Percentiles rank a stretch among this genome's conserved stretches.
Evolutionary conservation across 202 grass and related monocot species (phyloP).

Genomic region (Zoysia matrella): DNA sequence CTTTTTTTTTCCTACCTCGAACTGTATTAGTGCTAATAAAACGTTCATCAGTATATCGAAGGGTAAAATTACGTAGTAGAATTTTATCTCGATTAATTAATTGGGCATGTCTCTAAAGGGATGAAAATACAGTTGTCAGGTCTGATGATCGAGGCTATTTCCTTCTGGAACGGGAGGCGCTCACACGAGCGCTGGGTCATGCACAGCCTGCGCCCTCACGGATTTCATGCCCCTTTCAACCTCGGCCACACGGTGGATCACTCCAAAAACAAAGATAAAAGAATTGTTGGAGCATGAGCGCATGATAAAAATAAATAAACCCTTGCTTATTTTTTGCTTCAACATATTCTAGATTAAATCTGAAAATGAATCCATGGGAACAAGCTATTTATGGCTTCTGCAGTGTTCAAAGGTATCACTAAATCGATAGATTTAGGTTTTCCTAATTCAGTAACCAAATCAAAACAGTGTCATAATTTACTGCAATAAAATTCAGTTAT

Average conservation of each 20-base stretch:
- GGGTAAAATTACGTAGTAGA: background rate
- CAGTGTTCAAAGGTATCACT: no score
- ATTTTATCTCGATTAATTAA: background rate
- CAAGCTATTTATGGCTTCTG: no score
- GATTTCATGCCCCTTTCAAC: no score
- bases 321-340: no score
- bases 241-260: conserved; percentile 2
- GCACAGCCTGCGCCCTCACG: background rate
- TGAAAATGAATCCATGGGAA: no score
- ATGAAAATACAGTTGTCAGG: conserved; percentile 3
- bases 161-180: conserved; percentile 26
- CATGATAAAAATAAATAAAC: no score
- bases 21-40: background rate
- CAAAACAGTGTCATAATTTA: background rate
- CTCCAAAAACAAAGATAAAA: conserved; percentile 42
- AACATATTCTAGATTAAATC: no score
- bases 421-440: background rate
- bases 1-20: no score
- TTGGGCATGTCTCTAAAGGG: background rate
- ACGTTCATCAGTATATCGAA: no score
- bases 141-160: conserved; percentile 30
- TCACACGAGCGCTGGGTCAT: conserved; percentile 36
- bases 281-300: conserved; percentile 28
- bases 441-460: background rate
- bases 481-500: background rate